A percentile compares a stretch with the other conserved stretches of the same genome.
Evolutionary conservation across 495 filamentous ascomycete genomes (phyloP).

Genomic region (Collariella sp.): DNA sequence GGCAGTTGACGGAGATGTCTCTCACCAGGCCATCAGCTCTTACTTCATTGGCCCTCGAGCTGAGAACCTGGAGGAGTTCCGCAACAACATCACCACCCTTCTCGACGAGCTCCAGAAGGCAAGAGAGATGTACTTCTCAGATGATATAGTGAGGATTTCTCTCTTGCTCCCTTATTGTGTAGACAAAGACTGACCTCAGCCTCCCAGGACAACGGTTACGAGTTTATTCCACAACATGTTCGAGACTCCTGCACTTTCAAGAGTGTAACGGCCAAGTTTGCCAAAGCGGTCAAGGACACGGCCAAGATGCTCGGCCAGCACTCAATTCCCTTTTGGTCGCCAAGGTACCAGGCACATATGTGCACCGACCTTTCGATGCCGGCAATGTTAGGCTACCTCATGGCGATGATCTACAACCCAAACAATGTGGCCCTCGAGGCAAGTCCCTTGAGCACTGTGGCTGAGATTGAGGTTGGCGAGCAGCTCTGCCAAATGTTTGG

Average conservation of each 20-base stretch:
- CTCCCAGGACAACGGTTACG: slow-evolving; percentile 15
- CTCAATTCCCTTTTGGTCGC: slow-evolving; percentile 40
- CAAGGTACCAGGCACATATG: slow-evolving; percentile 42
- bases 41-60: slow-evolving; percentile 38
- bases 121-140: slow-evolving; percentile 24
- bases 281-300: slow-evolving; percentile 13
- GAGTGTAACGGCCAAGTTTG: slow-evolving; percentile 20
- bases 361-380: slow-evolving; percentile 26
- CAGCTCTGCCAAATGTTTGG: slow-evolving; percentile 41
- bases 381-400: slow-evolving; percentile 35
- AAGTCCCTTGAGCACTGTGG: slow-evolving; percentile 33
- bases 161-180: neutral
- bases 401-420: slow-evolving; percentile 43
- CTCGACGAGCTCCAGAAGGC: slow-evolving; percentile 28
- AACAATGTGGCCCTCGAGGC: slow-evolving; percentile 43
- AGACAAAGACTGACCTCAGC: neutral
- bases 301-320: slow-evolving; percentile 11
- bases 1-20: slow-evolving; percentile 8
- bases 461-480: slow-evolving; percentile 36
- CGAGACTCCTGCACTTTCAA: slow-evolving; percentile 24
- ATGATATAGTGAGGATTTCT: slow-evolving; percentile 18
- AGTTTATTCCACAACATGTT: slow-evolving; percentile 27
- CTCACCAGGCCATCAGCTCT: slow-evolving; percentile 33
- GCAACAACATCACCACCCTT: slow-evolving; percentile 27
- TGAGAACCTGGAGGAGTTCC: slow-evolving; percentile 34